Conservation (phyloP, 75 land plant species). For the Chamaecyparis obtusa region DNA sequence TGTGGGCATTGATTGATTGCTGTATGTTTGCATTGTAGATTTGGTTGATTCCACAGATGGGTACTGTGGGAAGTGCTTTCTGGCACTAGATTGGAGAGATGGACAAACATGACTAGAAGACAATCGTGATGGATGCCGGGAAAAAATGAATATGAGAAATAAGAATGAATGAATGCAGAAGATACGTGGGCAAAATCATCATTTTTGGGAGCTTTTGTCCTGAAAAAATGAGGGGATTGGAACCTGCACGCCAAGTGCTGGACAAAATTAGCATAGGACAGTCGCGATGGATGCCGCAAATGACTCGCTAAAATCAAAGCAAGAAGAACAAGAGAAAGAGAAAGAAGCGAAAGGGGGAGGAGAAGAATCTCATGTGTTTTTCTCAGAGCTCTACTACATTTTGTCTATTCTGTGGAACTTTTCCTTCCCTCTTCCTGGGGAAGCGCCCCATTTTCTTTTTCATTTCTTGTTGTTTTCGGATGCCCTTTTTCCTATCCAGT, state of each 20-base stretch:
- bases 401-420: neutral
- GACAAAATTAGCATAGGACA: conserved; percentile 9
- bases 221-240: neutral
- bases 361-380: conserved; percentile 8
- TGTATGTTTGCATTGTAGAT: neutral
- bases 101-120: neutral
- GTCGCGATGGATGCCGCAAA: conserved; percentile 10
- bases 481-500: neutral
- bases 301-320: conserved; percentile 6
- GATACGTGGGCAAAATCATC: neutral
- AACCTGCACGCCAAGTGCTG: conserved; percentile 2
- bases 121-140: conserved; percentile 8
- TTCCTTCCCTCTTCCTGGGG: conserved; percentile 1
- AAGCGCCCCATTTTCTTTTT: neutral
- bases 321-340: neutral
- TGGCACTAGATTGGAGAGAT: conserved; percentile 8
- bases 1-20: neutral
- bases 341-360: neutral
- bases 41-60: neutral
- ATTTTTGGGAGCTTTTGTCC: conserved; percentile 7
- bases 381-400: neutral
- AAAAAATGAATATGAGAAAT: neutral
- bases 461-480: neutral
- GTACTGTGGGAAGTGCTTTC: neutral
- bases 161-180: conserved; percentile 1